Evolutionary conservation across 1,284 basidiomycete species (phyloP), one percentile per base, ranked within the genome.

Genomic region (Moesziomyces antarcticus): DNA sequence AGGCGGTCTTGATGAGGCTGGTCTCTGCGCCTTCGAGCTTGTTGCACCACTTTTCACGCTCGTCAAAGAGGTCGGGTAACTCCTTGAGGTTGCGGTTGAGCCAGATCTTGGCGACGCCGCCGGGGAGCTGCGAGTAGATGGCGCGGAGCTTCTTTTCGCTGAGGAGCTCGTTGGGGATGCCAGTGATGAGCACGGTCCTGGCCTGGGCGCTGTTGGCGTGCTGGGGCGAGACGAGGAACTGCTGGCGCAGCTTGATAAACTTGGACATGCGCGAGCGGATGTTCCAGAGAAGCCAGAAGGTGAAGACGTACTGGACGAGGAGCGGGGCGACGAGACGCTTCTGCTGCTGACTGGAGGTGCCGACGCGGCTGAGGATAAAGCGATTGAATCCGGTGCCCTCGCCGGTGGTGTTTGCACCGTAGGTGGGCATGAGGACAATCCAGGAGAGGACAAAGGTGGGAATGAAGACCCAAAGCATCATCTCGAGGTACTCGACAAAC

Each of bases 21-120:
- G 90, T 91, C 84, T 95, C 93, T 1, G 93, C 94, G 2, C 88
- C 88, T 84, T 99, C 96, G 53, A 98, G 89, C 82, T 93, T 92
- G 64, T 87, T 86, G 80, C 88, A 90, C 3, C 92, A 91, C 24
- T 88, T 88, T 45, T 91, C 84, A 16, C 93, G 91, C 50, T 92
- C 89, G 46, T 94, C 89, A 80, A 91, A 92, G 27, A 93, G 83
- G 50, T 93, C 89, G 5, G 94, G 93, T 11, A 98, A 87, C 3
- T 93, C 90, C 82, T 93, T 91, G 58, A 94, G 86, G 81, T 97
- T 89, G 37, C 87, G 87, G 84, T 93, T 93, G 44, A 98, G 87
- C 95, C 96, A 99, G 35, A 99, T 89, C 63, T 90, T 89, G 75
- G 90, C 90, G 5, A 94, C 91, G 20, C 93, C 93, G 8, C 93